A percentile compares a stretch with the other conserved stretches of the same genome.
Conservation (phyloP, 805 yeast genomes). For the Crinitomyces ghanaensis region DNA sequence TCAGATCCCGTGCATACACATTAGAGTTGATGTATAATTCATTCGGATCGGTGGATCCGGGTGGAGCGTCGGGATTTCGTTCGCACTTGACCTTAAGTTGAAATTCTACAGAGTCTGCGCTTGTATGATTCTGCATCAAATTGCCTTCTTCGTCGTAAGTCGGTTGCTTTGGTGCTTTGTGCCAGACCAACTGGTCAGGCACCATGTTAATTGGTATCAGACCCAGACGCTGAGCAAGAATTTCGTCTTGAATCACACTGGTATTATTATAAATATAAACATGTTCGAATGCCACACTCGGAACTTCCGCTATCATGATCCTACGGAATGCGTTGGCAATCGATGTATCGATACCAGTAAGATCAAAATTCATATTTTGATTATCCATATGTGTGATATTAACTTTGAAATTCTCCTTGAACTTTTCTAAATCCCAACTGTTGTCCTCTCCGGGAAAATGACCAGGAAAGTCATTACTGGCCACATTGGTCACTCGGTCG, state of each 20-base stretch:
- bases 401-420: constrained; percentile 57
- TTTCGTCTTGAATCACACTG: constrained; percentile 95
- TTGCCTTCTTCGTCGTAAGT: constrained; percentile 14
- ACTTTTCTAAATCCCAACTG: constrained; percentile 77
- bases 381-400: constrained; percentile 52
- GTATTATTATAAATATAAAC: constrained; percentile 89
- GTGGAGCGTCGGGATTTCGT: constrained; percentile 72
- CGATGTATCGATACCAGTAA: constrained; percentile 79
- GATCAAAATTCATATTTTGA: constrained; percentile 65
- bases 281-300: constrained; percentile 89
- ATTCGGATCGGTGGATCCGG: constrained; percentile 68
- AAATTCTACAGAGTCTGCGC: constrained; percentile 80
- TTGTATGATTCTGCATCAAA: constrained; percentile 41
- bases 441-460: constrained; percentile 51
- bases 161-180: constrained; percentile 22
- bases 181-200: constrained; percentile 83
- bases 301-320: constrained; percentile 94
- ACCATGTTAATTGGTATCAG: constrained; percentile 81
- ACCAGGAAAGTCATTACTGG: constrained; percentile 85
- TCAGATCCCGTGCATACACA: constrained; percentile 81
- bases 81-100: constrained; percentile 75
- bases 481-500: constrained; percentile 75
- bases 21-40: constrained; percentile 72
- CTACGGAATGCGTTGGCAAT: constrained; percentile 94
- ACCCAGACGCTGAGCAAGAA: constrained; percentile 90